phyloP scores from a whole-genome alignment of 78 protist genomes.

The Dictyostelium firmibasis region DNA sequence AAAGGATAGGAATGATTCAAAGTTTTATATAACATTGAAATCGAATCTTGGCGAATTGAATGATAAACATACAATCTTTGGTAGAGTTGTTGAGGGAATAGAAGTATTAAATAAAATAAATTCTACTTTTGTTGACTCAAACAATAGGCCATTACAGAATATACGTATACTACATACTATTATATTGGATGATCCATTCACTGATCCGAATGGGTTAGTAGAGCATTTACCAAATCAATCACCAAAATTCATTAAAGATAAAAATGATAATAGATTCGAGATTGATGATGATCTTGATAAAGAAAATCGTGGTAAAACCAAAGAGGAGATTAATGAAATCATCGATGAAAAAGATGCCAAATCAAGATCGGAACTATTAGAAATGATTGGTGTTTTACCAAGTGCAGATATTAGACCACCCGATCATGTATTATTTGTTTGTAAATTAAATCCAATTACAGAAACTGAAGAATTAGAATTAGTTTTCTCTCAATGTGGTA shows the following conservation, averaged over 20 bases:
- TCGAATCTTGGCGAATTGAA: slow-evolving; percentile 84
- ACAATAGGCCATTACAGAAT: slow-evolving; percentile 88
- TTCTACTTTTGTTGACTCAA: slow-evolving; percentile 73
- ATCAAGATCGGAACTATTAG: slow-evolving; percentile 89
- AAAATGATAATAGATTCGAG: slow-evolving; percentile 44
- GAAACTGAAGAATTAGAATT: slow-evolving; percentile 94
- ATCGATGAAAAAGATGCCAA: slow-evolving; percentile 71
- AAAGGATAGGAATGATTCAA: slow-evolving; percentile 80
- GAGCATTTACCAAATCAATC: slow-evolving; percentile 22
- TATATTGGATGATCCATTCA: slow-evolving; percentile 96
- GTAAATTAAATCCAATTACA: slow-evolving; percentile 97
- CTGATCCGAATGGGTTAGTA: slow-evolving; percentile 87
- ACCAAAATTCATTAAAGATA: slow-evolving; percentile 42
- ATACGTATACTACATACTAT: slow-evolving; percentile 93
- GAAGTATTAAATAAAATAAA: slow-evolving; percentile 86
- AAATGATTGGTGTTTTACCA: slow-evolving; percentile 95
- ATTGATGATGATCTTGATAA: slow-evolving; percentile 73
- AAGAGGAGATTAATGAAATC: slow-evolving; percentile 81
- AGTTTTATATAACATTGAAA: slow-evolving; percentile 91
- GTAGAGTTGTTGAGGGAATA: slow-evolving; percentile 94
- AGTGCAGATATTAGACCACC: slow-evolving; percentile 97
- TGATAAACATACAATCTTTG: slow-evolving; percentile 95
- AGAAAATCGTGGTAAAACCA: slow-evolving; percentile 48
- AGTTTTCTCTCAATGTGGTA: slow-evolving; percentile 96
- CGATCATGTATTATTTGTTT: slow-evolving; percentile 97